Conservation (phyloP, 2,329 filamentous ascomycete genomes). For the Fusarium metavorans region DNA sequence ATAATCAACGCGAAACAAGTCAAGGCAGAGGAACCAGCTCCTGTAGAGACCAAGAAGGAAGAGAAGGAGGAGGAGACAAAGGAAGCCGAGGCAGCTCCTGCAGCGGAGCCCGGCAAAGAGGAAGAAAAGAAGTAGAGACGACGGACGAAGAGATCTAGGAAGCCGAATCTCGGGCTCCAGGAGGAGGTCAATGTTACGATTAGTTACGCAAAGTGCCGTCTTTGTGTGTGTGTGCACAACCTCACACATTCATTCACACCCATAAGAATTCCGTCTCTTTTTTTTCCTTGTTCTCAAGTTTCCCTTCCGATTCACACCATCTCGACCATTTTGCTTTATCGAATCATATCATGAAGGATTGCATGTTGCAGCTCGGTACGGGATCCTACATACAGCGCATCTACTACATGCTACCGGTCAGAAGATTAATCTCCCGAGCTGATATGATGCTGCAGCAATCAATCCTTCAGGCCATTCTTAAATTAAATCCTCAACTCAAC, state of each 20-base stretch:
- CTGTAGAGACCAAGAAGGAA: constrained; percentile 14
- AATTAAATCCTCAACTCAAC: neutral
- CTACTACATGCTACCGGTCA: neutral
- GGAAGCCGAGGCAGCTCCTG: constrained; percentile 22
- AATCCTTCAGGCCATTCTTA: neutral
- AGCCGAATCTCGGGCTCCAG: constrained; percentile 17
- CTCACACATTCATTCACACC: neutral
- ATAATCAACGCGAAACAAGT: constrained; percentile 71
- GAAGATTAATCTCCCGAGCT: constrained; percentile 1
- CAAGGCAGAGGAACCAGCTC: constrained; percentile 29
- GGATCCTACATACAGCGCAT: neutral
- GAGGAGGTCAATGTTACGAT: constrained; percentile 11
- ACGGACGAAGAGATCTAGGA: constrained; percentile 3
- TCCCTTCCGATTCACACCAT: neutral
- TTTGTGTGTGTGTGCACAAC: neutral
- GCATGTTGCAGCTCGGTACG: neutral
- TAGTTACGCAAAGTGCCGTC: constrained; percentile 20
- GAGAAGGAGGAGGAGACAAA: constrained; percentile 29
- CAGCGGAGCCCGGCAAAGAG: constrained; percentile 30
- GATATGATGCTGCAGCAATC: neutral
- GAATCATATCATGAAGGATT: neutral
- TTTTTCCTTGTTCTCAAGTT: neutral
- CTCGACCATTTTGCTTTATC: neutral
- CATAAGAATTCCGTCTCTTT: neutral
- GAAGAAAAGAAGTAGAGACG: constrained; percentile 35